Conservation (phyloP, 139 green algal genomes). For the Mychonastes homosphaera region DNA sequence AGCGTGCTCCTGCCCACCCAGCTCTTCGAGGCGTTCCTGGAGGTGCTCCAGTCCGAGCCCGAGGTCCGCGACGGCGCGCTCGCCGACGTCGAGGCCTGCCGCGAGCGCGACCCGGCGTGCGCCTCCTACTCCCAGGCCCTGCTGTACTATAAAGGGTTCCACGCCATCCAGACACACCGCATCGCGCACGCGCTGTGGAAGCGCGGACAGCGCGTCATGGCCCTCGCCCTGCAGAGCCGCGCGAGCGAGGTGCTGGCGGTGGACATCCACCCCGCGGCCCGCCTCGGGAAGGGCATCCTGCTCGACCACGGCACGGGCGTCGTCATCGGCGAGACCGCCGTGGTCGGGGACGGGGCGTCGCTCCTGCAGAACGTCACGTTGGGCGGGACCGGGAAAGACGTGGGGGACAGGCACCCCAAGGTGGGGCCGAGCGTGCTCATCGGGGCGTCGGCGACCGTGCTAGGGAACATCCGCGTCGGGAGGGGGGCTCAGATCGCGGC, state of each 20-base stretch:
- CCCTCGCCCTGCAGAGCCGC: constrained; percentile 60
- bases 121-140: constrained; percentile 50
- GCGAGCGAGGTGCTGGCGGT: constrained; percentile 73
- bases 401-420: constrained; percentile 92
- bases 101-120: constrained; percentile 60
- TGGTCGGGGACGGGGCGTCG: constrained; percentile 80
- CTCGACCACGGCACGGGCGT: constrained; percentile 91
- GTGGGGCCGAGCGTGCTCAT: constrained; percentile 84
- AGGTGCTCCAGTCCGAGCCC: constrained; percentile 35
- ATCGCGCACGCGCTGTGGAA: constrained; percentile 85
- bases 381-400: constrained; percentile 89
- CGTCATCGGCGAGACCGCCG: constrained; percentile 86
- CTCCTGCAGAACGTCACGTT: constrained; percentile 87
- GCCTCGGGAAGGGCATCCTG: constrained; percentile 87
- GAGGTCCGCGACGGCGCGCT: constrained; percentile 40
- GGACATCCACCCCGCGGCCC: constrained; percentile 90
- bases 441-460: constrained; percentile 69
- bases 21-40: constrained; percentile 78
- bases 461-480: constrained; percentile 91
- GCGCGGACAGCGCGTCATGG: constrained; percentile 63
- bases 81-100: constrained; percentile 52
- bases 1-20: constrained; percentile 84
- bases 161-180: constrained; percentile 83
- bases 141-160: constrained; percentile 94
- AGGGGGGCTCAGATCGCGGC: constrained; percentile 66